A percentile compares a stretch with the other conserved stretches of the same genome.
phyloP scores from a whole-genome alignment of 805 yeast genomes.

The Monosporozyma solicola region DNA sequence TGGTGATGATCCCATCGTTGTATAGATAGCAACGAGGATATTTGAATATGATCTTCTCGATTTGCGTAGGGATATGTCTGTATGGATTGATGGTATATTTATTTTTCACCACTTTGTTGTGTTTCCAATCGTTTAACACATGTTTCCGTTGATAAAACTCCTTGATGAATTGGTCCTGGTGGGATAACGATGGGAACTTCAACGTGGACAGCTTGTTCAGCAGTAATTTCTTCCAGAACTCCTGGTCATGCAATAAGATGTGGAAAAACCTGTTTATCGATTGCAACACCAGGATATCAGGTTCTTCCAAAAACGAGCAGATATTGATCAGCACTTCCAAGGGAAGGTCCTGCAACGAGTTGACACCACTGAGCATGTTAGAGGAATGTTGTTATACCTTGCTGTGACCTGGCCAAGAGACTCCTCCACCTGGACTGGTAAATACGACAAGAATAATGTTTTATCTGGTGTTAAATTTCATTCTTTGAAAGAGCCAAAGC shows the following conservation, averaged over 20 bases:
- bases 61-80: slow-evolving; percentile 11
- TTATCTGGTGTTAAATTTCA: no score
- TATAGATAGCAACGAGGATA: slow-evolving; percentile 30
- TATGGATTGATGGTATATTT: slow-evolving; percentile 25
- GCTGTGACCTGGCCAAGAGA: no score
- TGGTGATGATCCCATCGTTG: slow-evolving; percentile 29
- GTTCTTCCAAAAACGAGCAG: slow-evolving; percentile 30
- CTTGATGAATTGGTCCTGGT: slow-evolving; percentile 27
- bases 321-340: slow-evolving; percentile 31
- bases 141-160: slow-evolving; percentile 29
- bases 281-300: slow-evolving; percentile 29
- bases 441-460: no score
- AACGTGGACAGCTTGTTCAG: slow-evolving; percentile 22
- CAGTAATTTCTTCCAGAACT: slow-evolving; percentile 35
- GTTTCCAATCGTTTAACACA: slow-evolving; percentile 27
- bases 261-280: slow-evolving; percentile 25
- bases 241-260: slow-evolving; percentile 32
- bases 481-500: no score
- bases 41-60: slow-evolving; percentile 26
- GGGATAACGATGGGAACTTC: slow-evolving; percentile 32
- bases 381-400: no score
- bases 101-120: slow-evolving; percentile 28
- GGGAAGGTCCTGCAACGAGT: slow-evolving; percentile 23
- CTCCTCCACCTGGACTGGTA: no score
- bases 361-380: neutral